Percentiles rank a stretch among this genome's conserved stretches.
Conservation (phyloP, 1,284 basidiomycete genomes). For the Austroboletus olivaceoglutinosus region DNA sequence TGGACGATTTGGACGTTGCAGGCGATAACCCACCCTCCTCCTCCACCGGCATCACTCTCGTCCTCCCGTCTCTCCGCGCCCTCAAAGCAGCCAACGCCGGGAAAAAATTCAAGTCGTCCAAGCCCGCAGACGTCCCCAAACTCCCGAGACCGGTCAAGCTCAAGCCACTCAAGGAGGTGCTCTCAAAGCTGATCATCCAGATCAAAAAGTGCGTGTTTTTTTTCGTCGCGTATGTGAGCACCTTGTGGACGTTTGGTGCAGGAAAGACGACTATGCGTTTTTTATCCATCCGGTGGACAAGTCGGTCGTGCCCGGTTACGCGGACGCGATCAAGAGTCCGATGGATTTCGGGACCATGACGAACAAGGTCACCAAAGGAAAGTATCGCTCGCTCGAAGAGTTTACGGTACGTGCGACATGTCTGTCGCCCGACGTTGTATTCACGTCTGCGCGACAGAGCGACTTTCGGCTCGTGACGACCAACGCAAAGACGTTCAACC, state of each 20-base stretch:
- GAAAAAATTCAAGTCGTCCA: conserved; percentile 30
- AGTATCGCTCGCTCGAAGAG: conserved; percentile 72
- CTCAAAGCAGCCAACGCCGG: conserved; percentile 34
- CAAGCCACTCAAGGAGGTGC: conserved; percentile 74
- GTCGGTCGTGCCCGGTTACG: conserved; percentile 65
- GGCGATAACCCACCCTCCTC: conserved; percentile 20
- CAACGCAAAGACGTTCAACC: conserved; percentile 75
- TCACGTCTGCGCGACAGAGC: conserved; percentile 38
- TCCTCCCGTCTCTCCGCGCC: conserved; percentile 44
- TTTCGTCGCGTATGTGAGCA: not conserved
- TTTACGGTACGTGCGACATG: conserved; percentile 55
- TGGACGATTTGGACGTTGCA: conserved; percentile 28
- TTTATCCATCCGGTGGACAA: conserved; percentile 72
- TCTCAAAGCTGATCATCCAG: conserved; percentile 61
- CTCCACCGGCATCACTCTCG: conserved; percentile 40
- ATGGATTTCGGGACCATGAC: conserved; percentile 86
- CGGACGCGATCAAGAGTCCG: conserved; percentile 64
- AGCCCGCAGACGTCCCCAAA: conserved; percentile 27
- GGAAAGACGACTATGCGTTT: conserved; percentile 86
- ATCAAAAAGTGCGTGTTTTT: conserved; percentile 59
- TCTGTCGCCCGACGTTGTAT: not conserved
- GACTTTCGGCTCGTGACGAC: conserved; percentile 69
- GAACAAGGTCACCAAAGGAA: conserved; percentile 59
- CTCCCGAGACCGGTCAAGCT: conserved; percentile 60
- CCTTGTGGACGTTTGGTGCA: conserved; percentile 26